Conservation (phyloP, 1,139 yeast species). For the Scheffersomyces lignicola region DNA sequence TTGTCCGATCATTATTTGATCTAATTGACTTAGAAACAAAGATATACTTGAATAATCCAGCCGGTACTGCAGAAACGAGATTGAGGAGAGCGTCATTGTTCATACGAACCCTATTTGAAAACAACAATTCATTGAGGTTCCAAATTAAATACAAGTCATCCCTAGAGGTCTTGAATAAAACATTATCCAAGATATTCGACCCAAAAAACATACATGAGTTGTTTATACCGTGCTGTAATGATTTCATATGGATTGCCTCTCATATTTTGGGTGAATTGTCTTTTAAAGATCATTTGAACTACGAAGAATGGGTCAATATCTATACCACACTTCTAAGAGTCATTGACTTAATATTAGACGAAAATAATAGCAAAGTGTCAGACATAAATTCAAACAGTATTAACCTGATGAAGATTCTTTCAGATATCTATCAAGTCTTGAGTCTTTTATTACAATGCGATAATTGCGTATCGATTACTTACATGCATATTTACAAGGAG, state of each 20-base stretch:
- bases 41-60: slow-evolving; percentile 29
- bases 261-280: slow-evolving; percentile 27
- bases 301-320: slow-evolving; percentile 30
- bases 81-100: slow-evolving; percentile 41
- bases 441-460: slow-evolving; percentile 30
- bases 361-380: background rate
- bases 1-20: slow-evolving; percentile 39
- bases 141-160: slow-evolving; percentile 32
- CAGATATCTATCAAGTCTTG: slow-evolving; percentile 26
- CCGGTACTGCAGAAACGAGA: slow-evolving; percentile 36
- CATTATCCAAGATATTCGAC: slow-evolving; percentile 20
- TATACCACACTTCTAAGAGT: slow-evolving; percentile 21
- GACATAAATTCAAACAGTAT: background rate
- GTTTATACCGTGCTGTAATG: slow-evolving; percentile 36
- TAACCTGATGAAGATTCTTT: slow-evolving; percentile 16
- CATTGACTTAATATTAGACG: background rate
- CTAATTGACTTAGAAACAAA: slow-evolving; percentile 42
- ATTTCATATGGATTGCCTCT: slow-evolving; percentile 30
- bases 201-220: slow-evolving; percentile 13
- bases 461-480: slow-evolving; percentile 19
- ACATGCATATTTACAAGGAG: slow-evolving; percentile 18
- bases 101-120: slow-evolving; percentile 32
- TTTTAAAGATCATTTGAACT: slow-evolving; percentile 41
- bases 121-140: slow-evolving; percentile 16
- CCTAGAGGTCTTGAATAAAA: slow-evolving; percentile 23